Evolutionary conservation across 208 protist species (phyloP).

Genomic region (Phytomonas sp.): DNA sequence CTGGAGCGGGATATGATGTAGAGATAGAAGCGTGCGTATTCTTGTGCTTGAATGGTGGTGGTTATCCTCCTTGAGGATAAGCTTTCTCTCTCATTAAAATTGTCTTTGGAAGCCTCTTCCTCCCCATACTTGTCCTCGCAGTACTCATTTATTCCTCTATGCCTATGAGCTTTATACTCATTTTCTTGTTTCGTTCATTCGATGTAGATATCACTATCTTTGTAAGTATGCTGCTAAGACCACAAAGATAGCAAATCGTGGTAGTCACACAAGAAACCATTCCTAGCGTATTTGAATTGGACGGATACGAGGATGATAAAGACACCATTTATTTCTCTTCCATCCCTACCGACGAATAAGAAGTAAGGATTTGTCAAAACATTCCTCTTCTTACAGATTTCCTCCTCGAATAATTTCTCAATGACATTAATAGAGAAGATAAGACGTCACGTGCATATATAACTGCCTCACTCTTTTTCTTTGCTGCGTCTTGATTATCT

Average conservation of each 20-base stretch:
- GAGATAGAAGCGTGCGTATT: background rate
- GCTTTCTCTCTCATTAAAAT: background rate
- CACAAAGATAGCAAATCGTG: background rate
- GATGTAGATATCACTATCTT: background rate
- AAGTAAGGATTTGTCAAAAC: background rate
- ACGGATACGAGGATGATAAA: background rate
- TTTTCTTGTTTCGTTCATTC: background rate
- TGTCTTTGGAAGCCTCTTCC: background rate
- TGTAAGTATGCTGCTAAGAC: background rate
- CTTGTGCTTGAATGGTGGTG: background rate
- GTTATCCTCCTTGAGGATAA: background rate
- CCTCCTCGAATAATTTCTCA: background rate
- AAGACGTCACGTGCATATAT: background rate
- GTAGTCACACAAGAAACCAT: background rate
- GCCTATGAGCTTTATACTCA: background rate
- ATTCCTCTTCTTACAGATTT: background rate
- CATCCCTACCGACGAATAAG: background rate
- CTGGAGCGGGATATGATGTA: slow-evolving; percentile 65
- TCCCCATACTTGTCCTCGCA: background rate
- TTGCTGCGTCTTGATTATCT: background rate
- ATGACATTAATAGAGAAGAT: background rate
- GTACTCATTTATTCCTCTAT: background rate
- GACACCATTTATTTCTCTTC: background rate
- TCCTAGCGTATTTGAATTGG: background rate
- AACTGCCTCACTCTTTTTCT: background rate